Conservation (phyloP, 768 basidiomycete species). For the Omphalotus guepiniiformis region DNA sequence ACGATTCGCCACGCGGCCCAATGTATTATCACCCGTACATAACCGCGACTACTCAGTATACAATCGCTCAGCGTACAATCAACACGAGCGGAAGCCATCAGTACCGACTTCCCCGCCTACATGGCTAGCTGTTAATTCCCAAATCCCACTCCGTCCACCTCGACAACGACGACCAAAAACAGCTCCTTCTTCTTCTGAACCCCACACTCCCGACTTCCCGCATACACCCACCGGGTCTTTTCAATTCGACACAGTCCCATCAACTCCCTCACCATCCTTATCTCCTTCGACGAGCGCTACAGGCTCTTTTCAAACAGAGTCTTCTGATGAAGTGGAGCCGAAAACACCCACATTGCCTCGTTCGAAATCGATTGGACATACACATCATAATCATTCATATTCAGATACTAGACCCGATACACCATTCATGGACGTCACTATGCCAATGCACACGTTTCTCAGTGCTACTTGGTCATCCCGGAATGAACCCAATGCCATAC, state of each 20-base stretch:
- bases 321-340: background rate
- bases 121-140: background rate
- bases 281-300: background rate
- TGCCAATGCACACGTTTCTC: background rate
- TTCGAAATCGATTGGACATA: constrained; percentile 3
- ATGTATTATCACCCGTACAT: background rate
- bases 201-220: background rate
- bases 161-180: constrained; percentile 5
- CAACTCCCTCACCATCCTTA: background rate
- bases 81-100: background rate
- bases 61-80: background rate
- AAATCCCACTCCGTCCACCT: background rate
- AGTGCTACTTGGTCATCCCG: background rate
- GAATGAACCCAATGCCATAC: background rate
- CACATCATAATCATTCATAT: constrained; percentile 1
- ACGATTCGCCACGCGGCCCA: constrained; percentile 1
- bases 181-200: background rate
- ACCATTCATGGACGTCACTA: constrained; percentile 3
- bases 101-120: background rate
- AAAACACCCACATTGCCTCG: background rate
- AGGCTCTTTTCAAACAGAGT: background rate
- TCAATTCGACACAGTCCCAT: background rate
- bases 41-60: constrained; percentile 1
- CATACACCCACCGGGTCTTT: background rate
- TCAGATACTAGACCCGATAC: constrained; percentile 6